These are phyloP conservation scores for Moesziomyces sp. DNA, from an alignment of 1,284 basidiomycete genomes.

Conservation along the genomic window DNA sequence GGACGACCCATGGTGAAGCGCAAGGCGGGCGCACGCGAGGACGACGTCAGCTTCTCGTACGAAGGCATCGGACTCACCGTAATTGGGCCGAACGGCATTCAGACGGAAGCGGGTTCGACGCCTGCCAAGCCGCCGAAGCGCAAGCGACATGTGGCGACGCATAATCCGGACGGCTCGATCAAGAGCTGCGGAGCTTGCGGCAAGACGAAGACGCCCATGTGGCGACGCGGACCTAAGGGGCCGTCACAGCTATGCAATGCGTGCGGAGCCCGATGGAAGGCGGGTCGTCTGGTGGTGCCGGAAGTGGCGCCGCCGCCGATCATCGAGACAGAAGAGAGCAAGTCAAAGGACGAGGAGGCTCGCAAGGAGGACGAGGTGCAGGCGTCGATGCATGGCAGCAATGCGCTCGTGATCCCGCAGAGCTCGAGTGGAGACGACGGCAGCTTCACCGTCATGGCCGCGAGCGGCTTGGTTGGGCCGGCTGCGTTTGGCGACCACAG, in stretches of 20 bases:
- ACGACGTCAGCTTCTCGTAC: slow-evolving; percentile 40
- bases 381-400: slow-evolving; percentile 49
- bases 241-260: slow-evolving; percentile 65
- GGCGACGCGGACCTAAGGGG: slow-evolving; percentile 63
- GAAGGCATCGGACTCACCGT: slow-evolving; percentile 37
- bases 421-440: slow-evolving; percentile 34
- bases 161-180: slow-evolving; percentile 64
- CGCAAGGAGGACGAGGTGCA: slow-evolving; percentile 39
- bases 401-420: slow-evolving; percentile 45
- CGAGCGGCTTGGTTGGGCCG: slow-evolving; percentile 23
- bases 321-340: slow-evolving; percentile 49
- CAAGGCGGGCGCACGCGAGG: slow-evolving; percentile 52
- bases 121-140: slow-evolving; percentile 55
- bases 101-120: slow-evolving; percentile 29
- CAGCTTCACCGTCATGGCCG: slow-evolving; percentile 30
- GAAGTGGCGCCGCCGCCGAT: slow-evolving; percentile 60
- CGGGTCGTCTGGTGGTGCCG: slow-evolving; percentile 61
- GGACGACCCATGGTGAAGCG: slow-evolving; percentile 59
- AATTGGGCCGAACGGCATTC: slow-evolving; percentile 38
- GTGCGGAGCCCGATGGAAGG: slow-evolving; percentile 65
- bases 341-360: slow-evolving; percentile 36
- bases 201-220: slow-evolving; percentile 66
- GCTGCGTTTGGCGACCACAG: slow-evolving; percentile 29
- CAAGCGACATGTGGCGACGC: slow-evolving; percentile 64
- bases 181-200: slow-evolving; percentile 65